Evolutionary conservation across 805 yeast species (phyloP).

Genomic region (Yarrowia alimentaria): DNA sequence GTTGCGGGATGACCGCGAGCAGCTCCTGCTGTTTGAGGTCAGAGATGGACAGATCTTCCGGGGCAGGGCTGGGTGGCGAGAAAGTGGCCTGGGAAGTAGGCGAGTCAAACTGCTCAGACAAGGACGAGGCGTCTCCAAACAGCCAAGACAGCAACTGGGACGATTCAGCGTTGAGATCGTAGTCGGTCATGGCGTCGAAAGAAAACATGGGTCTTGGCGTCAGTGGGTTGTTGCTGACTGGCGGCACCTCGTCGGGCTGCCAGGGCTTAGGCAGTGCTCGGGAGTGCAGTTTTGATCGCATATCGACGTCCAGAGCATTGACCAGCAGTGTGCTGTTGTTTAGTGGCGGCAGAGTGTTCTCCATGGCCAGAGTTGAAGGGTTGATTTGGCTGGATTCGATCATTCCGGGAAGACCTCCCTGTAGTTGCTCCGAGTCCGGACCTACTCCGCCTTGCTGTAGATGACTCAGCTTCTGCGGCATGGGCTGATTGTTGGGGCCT

Average conservation of each 20-base stretch:
- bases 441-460: too few species aligned
- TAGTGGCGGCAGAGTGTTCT: constrained; percentile 11
- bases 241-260: constrained; percentile 20
- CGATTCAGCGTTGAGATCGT: constrained; percentile 8
- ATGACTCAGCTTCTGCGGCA: not conserved
- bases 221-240: too few species aligned
- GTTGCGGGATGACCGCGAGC: constrained; percentile 33
- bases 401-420: too few species aligned
- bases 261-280: constrained; percentile 6
- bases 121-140: constrained; percentile 40
- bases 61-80: constrained; percentile 42
- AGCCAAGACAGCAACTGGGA: constrained; percentile 41
- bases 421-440: too few species aligned
- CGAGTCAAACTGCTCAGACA: constrained; percentile 38
- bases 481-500: not conserved
- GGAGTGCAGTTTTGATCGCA: constrained; percentile 17
- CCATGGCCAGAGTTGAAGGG: too few species aligned
- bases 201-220: constrained; percentile 8
- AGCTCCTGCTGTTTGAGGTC: constrained; percentile 37
- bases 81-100: constrained; percentile 45
- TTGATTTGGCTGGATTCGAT: too few species aligned
- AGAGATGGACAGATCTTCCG: constrained; percentile 41
- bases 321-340: constrained; percentile 20
- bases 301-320: constrained; percentile 17
- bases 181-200: constrained; percentile 6